Base-by-base conservation (phyloP, 164 flowering plant species). In the Chloranthus sessilifolius region DNA sequence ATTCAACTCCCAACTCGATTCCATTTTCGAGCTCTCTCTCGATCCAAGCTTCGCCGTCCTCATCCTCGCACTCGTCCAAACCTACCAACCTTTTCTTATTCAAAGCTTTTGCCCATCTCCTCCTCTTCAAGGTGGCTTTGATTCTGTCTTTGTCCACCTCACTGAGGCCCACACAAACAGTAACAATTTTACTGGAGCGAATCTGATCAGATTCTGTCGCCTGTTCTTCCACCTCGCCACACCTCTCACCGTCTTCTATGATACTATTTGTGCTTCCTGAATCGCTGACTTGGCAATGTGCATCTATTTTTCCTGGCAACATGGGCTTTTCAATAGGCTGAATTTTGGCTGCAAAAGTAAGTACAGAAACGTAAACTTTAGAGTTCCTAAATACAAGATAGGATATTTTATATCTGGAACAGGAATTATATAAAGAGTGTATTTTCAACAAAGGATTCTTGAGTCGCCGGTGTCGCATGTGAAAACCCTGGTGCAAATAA, bases 1-100 rank as follows among this genome's bases (percentile, higher is more conserved):
- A 33, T 15, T 72, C 44, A 38, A 42, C 58, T 38, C 51, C 67
- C 48, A 60, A 22, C 52, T 61, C 69, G 35, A 69, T 61, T 40
- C 78, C 79, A 24, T 53, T 65, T 65, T 77, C 81, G 23, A 80
- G 71, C 63, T 77, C 80, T 43, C 65, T 69, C 45, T 62, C 74
- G 45, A 73, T 77, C 75, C 74, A 73, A 26, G 68, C 64, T 47
- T 74, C n/a, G n/a, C n/a, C n/a, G n/a, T n/a, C 78, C 40, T 50
- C 55, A 33, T 55, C 65, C 3, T 20, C 24, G 27, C 58, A 68
- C 26, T 43, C 53, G 27, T 44, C 50, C 16, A 14, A 14, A 16
- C 47, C 43, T 9, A 20, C 49, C n/a, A 9, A 52, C 14, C n/a
- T n/a, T n/a, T 15, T 22, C 60, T 55, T 61, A 38, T 42, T 53